Conservation (phyloP, 768 basidiomycete species). For the Hygrophoropsis aurantiaca region DNA sequence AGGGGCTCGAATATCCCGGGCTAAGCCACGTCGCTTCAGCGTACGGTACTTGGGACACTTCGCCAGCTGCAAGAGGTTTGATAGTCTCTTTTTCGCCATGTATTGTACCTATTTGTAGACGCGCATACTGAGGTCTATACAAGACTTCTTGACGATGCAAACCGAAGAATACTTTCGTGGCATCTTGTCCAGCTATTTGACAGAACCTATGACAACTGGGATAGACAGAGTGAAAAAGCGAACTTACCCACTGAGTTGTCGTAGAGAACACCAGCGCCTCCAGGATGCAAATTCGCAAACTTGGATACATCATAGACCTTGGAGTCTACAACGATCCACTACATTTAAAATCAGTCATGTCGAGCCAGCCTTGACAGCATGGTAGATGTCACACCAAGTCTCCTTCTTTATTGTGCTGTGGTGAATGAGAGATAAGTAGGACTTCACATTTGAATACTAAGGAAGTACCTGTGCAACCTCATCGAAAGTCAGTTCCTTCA, state of each 20-base stretch:
- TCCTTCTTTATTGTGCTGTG: constrained; percentile 83
- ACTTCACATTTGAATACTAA: neutral
- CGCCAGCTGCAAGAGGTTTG: constrained; percentile 54
- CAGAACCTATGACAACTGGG: neutral
- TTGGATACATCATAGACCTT: constrained; percentile 81
- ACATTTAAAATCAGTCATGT: constrained; percentile 6
- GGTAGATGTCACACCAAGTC: constrained; percentile 57
- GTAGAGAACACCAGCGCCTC: constrained; percentile 74
- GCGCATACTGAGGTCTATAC: constrained; percentile 66
- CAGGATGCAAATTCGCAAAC: constrained; percentile 83
- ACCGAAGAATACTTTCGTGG: constrained; percentile 81
- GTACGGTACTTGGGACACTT: constrained; percentile 77
- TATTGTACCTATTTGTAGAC: constrained; percentile 66
- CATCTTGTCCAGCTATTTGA: constrained; percentile 62
- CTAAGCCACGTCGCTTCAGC: constrained; percentile 84
- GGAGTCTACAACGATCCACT: constrained; percentile 84
- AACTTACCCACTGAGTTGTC: constrained; percentile 63
- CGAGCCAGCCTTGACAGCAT: neutral
- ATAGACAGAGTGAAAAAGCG: neutral
- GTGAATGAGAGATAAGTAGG: constrained; percentile 1
- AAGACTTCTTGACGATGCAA: constrained; percentile 85
- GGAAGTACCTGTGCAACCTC: constrained; percentile 66
- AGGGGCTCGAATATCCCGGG: constrained; percentile 68
- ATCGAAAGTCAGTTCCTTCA: constrained; percentile 45
- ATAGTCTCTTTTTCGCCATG: constrained; percentile 57